Conservation (phyloP, 805 yeast genomes). For the Candida bentonensis region DNA sequence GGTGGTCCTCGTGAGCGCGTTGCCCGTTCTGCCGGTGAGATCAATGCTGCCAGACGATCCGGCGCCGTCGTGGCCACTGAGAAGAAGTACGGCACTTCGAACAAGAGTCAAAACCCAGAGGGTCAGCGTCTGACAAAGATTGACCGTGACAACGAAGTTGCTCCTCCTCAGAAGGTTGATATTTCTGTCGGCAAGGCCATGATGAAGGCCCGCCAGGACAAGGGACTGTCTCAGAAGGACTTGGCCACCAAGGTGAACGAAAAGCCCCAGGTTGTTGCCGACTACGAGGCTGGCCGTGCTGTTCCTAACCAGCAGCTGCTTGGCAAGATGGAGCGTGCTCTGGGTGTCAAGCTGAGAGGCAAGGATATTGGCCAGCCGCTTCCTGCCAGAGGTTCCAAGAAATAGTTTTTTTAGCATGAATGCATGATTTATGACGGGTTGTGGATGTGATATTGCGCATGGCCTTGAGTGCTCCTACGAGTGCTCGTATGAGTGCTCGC, state of each 20-base stretch:
- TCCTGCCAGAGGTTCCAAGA: constrained; percentile 25
- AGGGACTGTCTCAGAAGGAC: constrained; percentile 86
- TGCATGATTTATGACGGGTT: no score
- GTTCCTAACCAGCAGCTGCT: constrained; percentile 91
- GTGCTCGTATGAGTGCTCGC: no score
- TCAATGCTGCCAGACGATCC: constrained; percentile 88
- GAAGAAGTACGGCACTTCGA: constrained; percentile 61
- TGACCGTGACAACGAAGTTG: constrained; percentile 88
- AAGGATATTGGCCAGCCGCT: constrained; percentile 89
- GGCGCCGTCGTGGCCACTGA: constrained; percentile 86
- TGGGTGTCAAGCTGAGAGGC: constrained; percentile 93
- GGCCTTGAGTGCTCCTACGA: no score
- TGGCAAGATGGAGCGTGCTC: constrained; percentile 82
- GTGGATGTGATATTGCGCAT: no score
- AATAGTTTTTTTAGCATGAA: no score
- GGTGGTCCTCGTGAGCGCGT: constrained; percentile 79
- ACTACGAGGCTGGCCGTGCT: constrained; percentile 94
- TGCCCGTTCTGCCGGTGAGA: constrained; percentile 60
- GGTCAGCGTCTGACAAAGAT: constrained; percentile 91
- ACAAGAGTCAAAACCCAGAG: constrained; percentile 56
- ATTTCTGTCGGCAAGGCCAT: constrained; percentile 78
- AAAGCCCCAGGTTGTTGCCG: constrained; percentile 89
- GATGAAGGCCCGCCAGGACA: constrained; percentile 71
- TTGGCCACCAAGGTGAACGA: constrained; percentile 91
- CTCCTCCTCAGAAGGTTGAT: constrained; percentile 81